Base-by-base conservation (phyloP, 2,329 filamentous ascomycete genomes). In the Dendrostoma leiphaemia region DNA sequence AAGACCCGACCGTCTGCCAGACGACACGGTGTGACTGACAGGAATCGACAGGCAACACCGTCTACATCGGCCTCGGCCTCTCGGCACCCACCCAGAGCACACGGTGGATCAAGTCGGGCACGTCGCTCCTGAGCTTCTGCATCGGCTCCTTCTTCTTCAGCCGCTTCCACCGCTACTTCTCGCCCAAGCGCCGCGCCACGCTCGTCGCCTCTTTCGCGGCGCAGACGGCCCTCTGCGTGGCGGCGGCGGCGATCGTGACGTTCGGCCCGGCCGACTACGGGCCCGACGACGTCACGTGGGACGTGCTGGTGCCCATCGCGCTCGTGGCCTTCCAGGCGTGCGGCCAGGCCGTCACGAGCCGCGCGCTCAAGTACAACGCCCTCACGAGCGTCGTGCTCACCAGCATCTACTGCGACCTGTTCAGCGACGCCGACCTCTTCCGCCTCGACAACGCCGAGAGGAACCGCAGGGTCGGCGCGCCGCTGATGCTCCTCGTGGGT, bases 381-480 rank as follows among this genome's bases (percentile, higher is more conserved):
- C 72, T 93, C 19, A 91, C 89, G 0, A 91, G 86, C 58, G 89
- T 91, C 15, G 90, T 92, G 3, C 70, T 94, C 56, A 93, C 90
- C 1, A 91, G 87, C 65, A 85, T 90, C 58, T 93, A 92, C 72
- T 91, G 88, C 65, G 90, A 93, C 66, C 65, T 93, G 19, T 90
- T 90, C 61, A 88, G 85, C 1, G 88, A 91, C 53, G 70, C 72
- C 29, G 68, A 76, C 23, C 62, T 83, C 3, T 77, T 82, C 32
- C 66, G 68, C 1, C 45, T 64, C 8, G 58, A 65, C 37, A 82
- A 82, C 55, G 66, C 67, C 6, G 78, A 82, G 64, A 66, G 80
- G 29, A 82, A 83, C 59, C 72, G 77, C 19, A 68, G 81, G 41
- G 65, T 76, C 2, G 76, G 69, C 0, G 81, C 80, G 1, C 79